Percentiles rank a stretch among this genome's conserved stretches.
Conservation (phyloP, 352 stramenopile genomes). For the Pythium angustatum region DNA sequence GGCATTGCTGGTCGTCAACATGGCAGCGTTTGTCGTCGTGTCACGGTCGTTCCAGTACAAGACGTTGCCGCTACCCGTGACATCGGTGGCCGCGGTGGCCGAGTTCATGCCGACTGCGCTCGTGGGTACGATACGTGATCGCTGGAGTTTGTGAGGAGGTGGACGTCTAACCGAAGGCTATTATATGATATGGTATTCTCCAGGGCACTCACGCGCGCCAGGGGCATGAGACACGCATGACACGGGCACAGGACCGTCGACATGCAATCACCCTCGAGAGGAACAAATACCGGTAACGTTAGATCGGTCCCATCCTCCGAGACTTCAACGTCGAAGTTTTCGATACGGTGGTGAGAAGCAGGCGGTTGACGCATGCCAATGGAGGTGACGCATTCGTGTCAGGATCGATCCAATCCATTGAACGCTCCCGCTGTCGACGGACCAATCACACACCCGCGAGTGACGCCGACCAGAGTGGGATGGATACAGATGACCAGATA, state of each 20-base stretch:
- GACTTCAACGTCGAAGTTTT: constrained; percentile 27
- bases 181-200: too few relatives aligned
- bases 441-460: constrained; percentile 6
- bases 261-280: background rate
- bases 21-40: constrained; percentile 68
- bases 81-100: too few relatives aligned
- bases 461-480: constrained; percentile 7
- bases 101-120: too few relatives aligned
- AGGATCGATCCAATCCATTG: constrained; percentile 5
- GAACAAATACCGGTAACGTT: background rate
- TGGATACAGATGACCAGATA: constrained; percentile 1
- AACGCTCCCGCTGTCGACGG: background rate
- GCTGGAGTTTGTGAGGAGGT: too few relatives aligned
- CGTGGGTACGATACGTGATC: too few relatives aligned
- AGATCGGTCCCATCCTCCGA: background rate
- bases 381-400: constrained; percentile 6
- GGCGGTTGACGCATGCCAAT: background rate
- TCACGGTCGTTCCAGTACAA: constrained; percentile 86
- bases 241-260: too few relatives aligned
- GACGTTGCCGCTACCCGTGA: constrained; percentile 24
- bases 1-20: constrained; percentile 60
- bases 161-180: too few relatives aligned
- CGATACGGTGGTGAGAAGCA: background rate
- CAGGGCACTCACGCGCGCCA: too few relatives aligned
- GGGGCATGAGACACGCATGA: too few relatives aligned